Percentiles rank a stretch among this genome's conserved stretches.
Conservation (phyloP, 345 rosid species). For the Erysimum cheiranthoides region DNA sequence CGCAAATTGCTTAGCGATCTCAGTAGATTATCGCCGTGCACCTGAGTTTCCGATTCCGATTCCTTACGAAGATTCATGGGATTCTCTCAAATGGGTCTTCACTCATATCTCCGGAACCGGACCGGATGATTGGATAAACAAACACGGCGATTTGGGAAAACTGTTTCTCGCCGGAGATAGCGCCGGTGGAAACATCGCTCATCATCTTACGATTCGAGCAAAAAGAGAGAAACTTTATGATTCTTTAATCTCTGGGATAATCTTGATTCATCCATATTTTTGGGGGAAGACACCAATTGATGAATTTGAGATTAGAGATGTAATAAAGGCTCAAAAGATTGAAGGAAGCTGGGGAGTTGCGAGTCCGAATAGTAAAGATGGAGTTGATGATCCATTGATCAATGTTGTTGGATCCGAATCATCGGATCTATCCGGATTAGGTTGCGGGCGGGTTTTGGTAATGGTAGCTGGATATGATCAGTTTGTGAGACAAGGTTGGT, state of each 20-base stretch:
- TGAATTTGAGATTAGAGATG: conserved; percentile 41
- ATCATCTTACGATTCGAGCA: conserved; percentile 48
- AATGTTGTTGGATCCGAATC: conserved; percentile 48
- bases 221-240: conserved; percentile 34
- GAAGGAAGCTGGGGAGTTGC: conserved; percentile 43
- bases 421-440: conserved; percentile 40
- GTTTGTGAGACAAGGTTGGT: conserved; percentile 49
- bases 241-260: conserved; percentile 24
- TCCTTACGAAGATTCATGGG: conserved; percentile 63
- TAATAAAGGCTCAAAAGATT: conserved; percentile 39
- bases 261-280: conserved; percentile 59
- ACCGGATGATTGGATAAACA: conserved; percentile 56
- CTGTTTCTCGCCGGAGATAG: conserved; percentile 64
- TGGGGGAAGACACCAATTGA: conserved; percentile 45
- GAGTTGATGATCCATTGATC: conserved; percentile 55
- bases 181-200: conserved; percentile 67
- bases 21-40: conserved; percentile 58
- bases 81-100: conserved; percentile 57
- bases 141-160: conserved; percentile 48
- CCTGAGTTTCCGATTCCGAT: conserved; percentile 67
- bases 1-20: conserved; percentile 46
- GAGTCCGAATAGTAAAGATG: conserved; percentile 47
- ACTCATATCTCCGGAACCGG: conserved; percentile 51
- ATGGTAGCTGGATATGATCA: conserved; percentile 52
- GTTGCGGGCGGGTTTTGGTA: conserved; percentile 49